phyloP scores from a whole-genome alignment of 2,329 filamentous ascomycete species.

The Nemania sp. region DNA sequence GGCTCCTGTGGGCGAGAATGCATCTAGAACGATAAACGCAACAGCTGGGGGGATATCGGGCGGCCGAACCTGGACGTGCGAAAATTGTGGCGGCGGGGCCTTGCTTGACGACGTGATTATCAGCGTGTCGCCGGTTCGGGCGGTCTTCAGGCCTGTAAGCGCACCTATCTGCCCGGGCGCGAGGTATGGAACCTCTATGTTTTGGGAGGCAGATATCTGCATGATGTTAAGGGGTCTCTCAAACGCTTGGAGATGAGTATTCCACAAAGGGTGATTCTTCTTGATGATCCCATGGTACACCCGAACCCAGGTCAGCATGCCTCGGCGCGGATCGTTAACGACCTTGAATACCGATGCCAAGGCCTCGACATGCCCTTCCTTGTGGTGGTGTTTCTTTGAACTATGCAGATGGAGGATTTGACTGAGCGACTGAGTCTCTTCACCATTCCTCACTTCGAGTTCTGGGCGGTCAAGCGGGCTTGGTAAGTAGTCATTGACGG shows the following conservation, averaged over 20 bases:
- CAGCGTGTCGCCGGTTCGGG: slow-evolving; percentile 92
- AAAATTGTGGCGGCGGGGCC: slow-evolving; percentile 69
- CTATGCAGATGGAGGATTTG: slow-evolving; percentile 45
- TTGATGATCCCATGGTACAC: slow-evolving; percentile 85
- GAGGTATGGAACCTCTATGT: slow-evolving; percentile 81
- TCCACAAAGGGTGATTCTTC: slow-evolving; percentile 78
- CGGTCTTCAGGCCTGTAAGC: slow-evolving; percentile 83
- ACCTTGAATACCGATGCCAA: slow-evolving; percentile 88
- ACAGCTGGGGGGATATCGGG: slow-evolving; percentile 91
- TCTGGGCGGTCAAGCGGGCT: slow-evolving; percentile 80
- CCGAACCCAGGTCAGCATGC: slow-evolving; percentile 87
- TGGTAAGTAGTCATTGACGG: slow-evolving; percentile 84
- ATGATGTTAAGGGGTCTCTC: slow-evolving; percentile 82
- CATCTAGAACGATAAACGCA: slow-evolving; percentile 94
- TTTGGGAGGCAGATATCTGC: slow-evolving; percentile 87
- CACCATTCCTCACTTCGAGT: slow-evolving; percentile 72
- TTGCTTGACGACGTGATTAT: slow-evolving; percentile 69
- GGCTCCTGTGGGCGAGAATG: slow-evolving; percentile 74
- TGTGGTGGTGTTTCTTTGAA: slow-evolving; percentile 44
- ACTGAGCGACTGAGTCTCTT: slow-evolving; percentile 52
- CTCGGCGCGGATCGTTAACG: slow-evolving; percentile 82
- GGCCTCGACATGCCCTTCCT: slow-evolving; percentile 45
- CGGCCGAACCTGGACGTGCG: slow-evolving; percentile 79
- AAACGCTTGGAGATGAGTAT: slow-evolving; percentile 78
- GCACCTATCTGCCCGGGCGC: slow-evolving; percentile 91